Evolutionary conservation across 208 protist genomes (phyloP), one percentile per base, ranked within the genome.

Genomic region (Blechomonas ayalai): DNA sequence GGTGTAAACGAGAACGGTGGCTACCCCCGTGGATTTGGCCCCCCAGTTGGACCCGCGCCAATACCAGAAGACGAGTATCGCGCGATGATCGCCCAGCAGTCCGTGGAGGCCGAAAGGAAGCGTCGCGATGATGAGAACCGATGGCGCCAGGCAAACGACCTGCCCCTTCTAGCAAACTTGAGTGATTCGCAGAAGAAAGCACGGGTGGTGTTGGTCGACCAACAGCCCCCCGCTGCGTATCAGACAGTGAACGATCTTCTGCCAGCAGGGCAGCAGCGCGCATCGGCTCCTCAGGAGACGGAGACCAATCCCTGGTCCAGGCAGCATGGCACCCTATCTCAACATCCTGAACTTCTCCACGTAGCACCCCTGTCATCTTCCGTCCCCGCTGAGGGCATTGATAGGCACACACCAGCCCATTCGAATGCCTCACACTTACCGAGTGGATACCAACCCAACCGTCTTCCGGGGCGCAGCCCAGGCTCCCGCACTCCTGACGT

Each of bases 91-190:
- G 45, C n/a, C 1, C 1, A 51, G 9, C 4, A 51, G 43, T 31
- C 20, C 3, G 36, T 31, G 36, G 43, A 49, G 20, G 43, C 9
- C 8, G 43, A 35, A 33, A 20, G 43, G 25, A 6, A 22, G 43
- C 43, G 31, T 1, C 12, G 45, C 3, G 31, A 35, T 33, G 45
- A 5, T 13, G 45, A 39, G 45, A 51, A 51, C 31, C 28, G 31
- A 0, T 39, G 45, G 45, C 28, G 45, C 13, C 31, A 36, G 28
- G 45, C 26, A 25, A 51, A 51, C 22, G 28, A 25, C n/a, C 26
- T 51, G n/a, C 25, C 20, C 1, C 26, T 49, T 20, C 20, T 35
- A 16, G 4, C 10, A 7, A 10, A 46, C 13, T 29, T 16, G 12
- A 0, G 2, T 12, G 24, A 31, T 7, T 31, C 43, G 9, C 22